A percentile compares a stretch with the other conserved stretches of the same genome.
These are phyloP conservation scores for Lasiodiplodia citricola DNA, from an alignment of 2,329 filamentous ascomycete genomes.

Conservation along the genomic window DNA sequence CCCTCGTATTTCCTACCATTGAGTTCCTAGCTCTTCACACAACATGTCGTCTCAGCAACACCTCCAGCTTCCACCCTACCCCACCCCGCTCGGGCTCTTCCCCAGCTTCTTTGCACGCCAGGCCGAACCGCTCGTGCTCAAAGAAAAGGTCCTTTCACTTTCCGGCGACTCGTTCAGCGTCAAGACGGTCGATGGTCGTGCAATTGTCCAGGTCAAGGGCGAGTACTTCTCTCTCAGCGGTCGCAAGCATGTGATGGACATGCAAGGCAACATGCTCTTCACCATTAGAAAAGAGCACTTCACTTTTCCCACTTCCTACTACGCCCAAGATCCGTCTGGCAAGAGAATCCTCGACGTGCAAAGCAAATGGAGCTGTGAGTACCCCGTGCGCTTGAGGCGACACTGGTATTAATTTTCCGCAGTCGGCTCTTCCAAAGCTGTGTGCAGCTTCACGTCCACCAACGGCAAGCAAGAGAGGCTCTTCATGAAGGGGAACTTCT, in stretches of 20 bases:
- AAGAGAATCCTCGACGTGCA: slow-evolving; percentile 62
- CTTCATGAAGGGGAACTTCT: slow-evolving; percentile 66
- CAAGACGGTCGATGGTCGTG: slow-evolving; percentile 58
- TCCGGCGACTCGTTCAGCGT: slow-evolving; percentile 70
- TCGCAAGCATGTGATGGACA: slow-evolving; percentile 63
- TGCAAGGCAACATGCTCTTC: slow-evolving; percentile 61
- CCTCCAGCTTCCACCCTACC: slow-evolving; percentile 8
- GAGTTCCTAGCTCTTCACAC: background rate
- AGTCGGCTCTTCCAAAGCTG: slow-evolving; percentile 8
- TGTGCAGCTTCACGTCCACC: slow-evolving; percentile 53
- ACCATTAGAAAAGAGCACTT: slow-evolving; percentile 61
- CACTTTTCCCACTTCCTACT: slow-evolving; percentile 58
- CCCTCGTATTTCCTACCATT: background rate
- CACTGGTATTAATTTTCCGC: background rate
- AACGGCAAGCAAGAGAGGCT: slow-evolving; percentile 36
- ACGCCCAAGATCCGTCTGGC: slow-evolving; percentile 52
- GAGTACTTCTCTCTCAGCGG: slow-evolving; percentile 59
- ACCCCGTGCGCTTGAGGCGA: slow-evolving; percentile 12
- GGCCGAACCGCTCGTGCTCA: slow-evolving; percentile 59
- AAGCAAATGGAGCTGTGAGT: slow-evolving; percentile 60
- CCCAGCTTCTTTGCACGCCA: slow-evolving; percentile 35
- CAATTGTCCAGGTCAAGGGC: slow-evolving; percentile 63
- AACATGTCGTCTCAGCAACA: background rate
- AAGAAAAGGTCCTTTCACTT: slow-evolving; percentile 66
- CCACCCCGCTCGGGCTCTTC: slow-evolving; percentile 34